phyloP scores from a whole-genome alignment of 495 filamentous ascomycete species.

The Pseudomonodictys pantanalensis region DNA sequence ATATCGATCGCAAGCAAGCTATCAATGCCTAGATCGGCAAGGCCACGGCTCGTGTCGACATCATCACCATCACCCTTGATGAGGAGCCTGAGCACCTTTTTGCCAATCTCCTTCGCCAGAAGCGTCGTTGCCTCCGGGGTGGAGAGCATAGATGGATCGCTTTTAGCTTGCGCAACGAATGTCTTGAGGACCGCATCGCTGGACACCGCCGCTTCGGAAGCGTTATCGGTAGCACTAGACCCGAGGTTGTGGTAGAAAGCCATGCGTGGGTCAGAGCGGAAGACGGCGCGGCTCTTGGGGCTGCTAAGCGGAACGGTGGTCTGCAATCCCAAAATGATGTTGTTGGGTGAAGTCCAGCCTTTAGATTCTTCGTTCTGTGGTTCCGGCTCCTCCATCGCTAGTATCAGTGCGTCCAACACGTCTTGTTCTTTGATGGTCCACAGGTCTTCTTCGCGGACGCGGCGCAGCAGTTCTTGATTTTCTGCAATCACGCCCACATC shows the following conservation, averaged over 20 bases:
- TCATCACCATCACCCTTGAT: conserved; percentile 4
- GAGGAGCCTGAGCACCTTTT: conserved; percentile 1
- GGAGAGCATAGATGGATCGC: background rate
- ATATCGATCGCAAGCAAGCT: conserved; percentile 13
- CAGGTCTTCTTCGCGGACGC: background rate
- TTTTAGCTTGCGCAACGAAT: background rate
- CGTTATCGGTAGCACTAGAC: background rate
- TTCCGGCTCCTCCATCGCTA: background rate
- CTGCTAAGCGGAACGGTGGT: background rate
- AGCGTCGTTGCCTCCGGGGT: background rate
- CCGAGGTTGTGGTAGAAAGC: conserved; percentile 1
- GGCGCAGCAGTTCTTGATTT: background rate
- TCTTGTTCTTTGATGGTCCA: background rate
- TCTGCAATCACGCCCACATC: conserved; percentile 23
- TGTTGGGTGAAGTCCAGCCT: background rate
- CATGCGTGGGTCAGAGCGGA: background rate
- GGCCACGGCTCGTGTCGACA: background rate
- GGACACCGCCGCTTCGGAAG: background rate
- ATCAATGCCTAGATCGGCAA: conserved; percentile 3
- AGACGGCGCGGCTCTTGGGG: background rate
- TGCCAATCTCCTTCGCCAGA: conserved; percentile 6
- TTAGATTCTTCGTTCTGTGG: background rate
- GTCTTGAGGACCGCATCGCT: background rate
- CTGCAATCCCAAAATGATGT: background rate
- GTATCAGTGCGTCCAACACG: background rate